A percentile compares a stretch with the other conserved stretches of the same genome.
Conservation (phyloP, 148 eudicot genomes). For the Vaccinium corymbosum region DNA sequence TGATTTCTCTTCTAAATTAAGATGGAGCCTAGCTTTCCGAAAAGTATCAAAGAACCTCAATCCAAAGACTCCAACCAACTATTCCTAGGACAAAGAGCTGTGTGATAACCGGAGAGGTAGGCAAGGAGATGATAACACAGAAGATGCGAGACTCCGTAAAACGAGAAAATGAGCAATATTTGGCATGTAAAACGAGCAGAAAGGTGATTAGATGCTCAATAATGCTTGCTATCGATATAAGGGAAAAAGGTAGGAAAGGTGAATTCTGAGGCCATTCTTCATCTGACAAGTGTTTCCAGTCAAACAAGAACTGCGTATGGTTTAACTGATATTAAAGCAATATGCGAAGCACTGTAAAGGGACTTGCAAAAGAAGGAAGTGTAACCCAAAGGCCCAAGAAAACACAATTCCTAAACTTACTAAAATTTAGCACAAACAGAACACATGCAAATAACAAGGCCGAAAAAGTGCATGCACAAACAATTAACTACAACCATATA, state of each 20-base stretch:
- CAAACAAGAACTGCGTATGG: background rate
- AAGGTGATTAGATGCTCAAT: background rate
- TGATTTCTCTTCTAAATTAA: background rate
- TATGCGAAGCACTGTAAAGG: background rate
- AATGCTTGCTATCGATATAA: background rate
- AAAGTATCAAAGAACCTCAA: background rate
- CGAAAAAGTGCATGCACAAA: background rate
- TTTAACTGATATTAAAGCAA: background rate
- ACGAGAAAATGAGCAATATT: background rate
- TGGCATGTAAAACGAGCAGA: background rate
- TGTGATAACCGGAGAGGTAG: background rate
- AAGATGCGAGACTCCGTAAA: background rate
- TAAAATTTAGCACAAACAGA: background rate
- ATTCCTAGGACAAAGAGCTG: background rate
- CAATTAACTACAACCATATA: background rate
- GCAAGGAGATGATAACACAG: background rate
- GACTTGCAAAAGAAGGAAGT: background rate
- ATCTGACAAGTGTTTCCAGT: background rate
- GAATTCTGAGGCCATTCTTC: background rate
- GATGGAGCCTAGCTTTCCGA: background rate
- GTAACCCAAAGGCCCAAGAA: background rate
- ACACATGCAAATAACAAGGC: background rate
- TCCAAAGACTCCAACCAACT: background rate
- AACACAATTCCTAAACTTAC: background rate
- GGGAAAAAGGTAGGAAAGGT: background rate